Conservation (phyloP, 306 rosid genomes). For the Glycine tomentella region DNA sequence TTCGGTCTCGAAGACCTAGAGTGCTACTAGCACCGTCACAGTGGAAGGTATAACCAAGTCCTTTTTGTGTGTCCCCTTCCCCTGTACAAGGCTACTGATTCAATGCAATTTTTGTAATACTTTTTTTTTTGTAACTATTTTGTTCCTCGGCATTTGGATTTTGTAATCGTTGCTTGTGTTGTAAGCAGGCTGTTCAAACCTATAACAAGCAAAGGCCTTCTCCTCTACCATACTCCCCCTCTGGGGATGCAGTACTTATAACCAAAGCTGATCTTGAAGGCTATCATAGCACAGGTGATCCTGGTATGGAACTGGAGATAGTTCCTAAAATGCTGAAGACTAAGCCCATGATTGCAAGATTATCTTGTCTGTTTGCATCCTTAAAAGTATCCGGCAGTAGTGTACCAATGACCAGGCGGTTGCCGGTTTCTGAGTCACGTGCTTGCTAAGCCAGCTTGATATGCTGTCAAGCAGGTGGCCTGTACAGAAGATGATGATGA, state of each 20-base stretch:
- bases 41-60: constrained; percentile 70
- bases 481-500: constrained; percentile 53
- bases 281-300: constrained; percentile 62
- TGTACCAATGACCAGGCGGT: constrained; percentile 65
- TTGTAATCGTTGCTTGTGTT: constrained; percentile 29
- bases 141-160: constrained; percentile 21
- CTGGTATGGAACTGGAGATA: constrained; percentile 67
- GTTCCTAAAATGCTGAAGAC: constrained; percentile 64
- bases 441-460: constrained; percentile 70
- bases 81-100: not conserved
- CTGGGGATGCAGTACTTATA: constrained; percentile 86
- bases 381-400: constrained; percentile 71
- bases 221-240: constrained; percentile 66
- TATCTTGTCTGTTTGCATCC: constrained; percentile 86
- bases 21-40: constrained; percentile 95
- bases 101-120: not conserved
- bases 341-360: constrained; percentile 80
- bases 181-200: constrained; percentile 86
- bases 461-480: constrained; percentile 47
- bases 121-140: constrained; percentile 13
- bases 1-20: constrained; percentile 87
- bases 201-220: constrained; percentile 57
- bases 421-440: constrained; percentile 87
- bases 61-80: too few species aligned
- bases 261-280: constrained; percentile 97